Base-by-base conservation (phyloP, 2,329 filamentous ascomycete species). In the Aureobasidium sp. region DNA sequence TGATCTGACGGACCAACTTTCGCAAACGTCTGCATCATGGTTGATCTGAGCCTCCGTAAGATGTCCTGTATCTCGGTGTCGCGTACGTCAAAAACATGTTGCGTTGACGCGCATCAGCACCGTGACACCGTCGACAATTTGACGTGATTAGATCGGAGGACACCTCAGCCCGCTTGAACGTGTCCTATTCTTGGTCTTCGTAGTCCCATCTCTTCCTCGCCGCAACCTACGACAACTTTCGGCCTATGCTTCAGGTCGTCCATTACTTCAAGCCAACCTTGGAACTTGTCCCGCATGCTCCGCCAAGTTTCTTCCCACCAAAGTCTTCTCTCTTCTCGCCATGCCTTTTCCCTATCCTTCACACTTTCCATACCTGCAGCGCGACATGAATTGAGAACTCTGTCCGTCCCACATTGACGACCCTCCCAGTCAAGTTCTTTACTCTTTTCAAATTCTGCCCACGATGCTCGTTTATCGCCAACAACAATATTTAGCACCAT, bases 361-460 rank as follows among this genome's bases (percentile, higher is more conserved):
- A 59, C 34, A 20, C 56, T 44, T 29, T 42, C 59, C 60, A 58
- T 64, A 5, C 48, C 61, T 36, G 55, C 47, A 23, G 52, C 61
- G 3, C 55, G 47, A 36, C 61, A 62, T 17, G 44, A 27, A 5
- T 52, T 44, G 20, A 64, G 41, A 26, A 59, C 44, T 41, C 56
- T 50, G 3, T 59, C 32, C 3, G 56, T 50, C 5, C 56, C 56
- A 1, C 32, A 9, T 41, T 50, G 44, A 20, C 42, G 34, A 20
- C 23, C 44, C 10, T 59, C 44, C 42, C 56, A 50, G 29, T 59
- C 56, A 36, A 15, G 15, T 12, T 41, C 15, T 12, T 27, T 37
- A 26, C 34, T 50, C 34, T 39, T 39, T 13, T 39, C 56, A 12
- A 59, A 59, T 15, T 23, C 32, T 13, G 29, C 15, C 56, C 56